phyloP scores from a whole-genome alignment of 257 asterid genomes.

The Nicotiana tomentosiformis region DNA sequence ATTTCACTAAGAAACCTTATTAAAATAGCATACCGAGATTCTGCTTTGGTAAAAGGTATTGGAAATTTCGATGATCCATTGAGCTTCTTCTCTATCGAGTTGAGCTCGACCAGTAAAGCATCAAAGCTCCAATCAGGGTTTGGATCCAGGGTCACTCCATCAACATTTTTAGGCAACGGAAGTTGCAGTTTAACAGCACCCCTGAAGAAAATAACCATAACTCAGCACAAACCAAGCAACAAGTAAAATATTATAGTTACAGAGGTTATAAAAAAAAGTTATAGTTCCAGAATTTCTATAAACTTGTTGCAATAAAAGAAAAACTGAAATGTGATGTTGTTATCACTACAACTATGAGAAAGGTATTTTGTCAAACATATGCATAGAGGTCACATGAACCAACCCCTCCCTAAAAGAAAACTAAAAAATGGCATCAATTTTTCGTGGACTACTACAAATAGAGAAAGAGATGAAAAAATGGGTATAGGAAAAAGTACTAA shows the following conservation, averaged over 20 bases:
- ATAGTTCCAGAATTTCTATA: background rate
- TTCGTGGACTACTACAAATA: background rate
- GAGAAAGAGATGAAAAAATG: background rate
- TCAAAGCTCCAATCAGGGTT: slow-evolving; percentile 83
- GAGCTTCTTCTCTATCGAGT: slow-evolving; percentile 39
- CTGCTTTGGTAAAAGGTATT: slow-evolving; percentile 35
- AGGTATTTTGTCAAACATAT: background rate
- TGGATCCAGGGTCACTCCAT: slow-evolving; percentile 64
- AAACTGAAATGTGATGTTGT: background rate
- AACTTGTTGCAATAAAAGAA: background rate
- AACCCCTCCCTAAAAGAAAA: background rate
- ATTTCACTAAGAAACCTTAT: background rate
- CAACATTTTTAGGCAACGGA: slow-evolving; percentile 35
- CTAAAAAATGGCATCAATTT: background rate
- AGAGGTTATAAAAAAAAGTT: background rate
- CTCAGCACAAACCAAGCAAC: slow-evolving; percentile 3
- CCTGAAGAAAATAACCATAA: slow-evolving; percentile 30
- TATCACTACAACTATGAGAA: background rate
- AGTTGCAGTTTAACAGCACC: slow-evolving; percentile 38
- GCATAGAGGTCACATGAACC: background rate
- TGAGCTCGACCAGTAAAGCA: slow-evolving; percentile 55
- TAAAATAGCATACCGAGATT: slow-evolving; percentile 35
- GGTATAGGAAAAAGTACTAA: background rate
- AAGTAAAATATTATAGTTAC: background rate
- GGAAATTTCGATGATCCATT: slow-evolving; percentile 26